A percentile compares a stretch with the other conserved stretches of the same genome.
phyloP scores from a whole-genome alignment of 2,329 filamentous ascomycete species.

The Penicillium sp. region DNA sequence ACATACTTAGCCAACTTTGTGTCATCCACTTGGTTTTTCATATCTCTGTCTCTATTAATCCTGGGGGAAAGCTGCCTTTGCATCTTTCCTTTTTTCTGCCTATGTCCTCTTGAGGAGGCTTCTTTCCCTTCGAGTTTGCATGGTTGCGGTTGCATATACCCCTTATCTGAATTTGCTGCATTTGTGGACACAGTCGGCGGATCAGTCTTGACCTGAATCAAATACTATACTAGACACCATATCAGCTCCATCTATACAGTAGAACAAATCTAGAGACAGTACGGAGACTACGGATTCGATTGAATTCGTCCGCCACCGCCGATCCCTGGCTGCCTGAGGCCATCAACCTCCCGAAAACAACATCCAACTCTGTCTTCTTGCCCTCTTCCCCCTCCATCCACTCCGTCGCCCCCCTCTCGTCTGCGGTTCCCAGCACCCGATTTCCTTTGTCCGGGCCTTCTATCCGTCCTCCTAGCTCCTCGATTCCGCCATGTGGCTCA shows the following conservation, averaged over 20 bases:
- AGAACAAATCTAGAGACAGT: neutral
- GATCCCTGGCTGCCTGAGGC: constrained; percentile 22
- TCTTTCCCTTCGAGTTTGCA: constrained; percentile 26
- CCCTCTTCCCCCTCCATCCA: constrained; percentile 24
- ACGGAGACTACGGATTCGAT: neutral
- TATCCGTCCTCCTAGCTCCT: constrained; percentile 2
- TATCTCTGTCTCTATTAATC: constrained; percentile 15
- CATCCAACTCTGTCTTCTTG: constrained; percentile 33
- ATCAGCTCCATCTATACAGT: neutral
- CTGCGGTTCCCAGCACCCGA: constrained; percentile 11
- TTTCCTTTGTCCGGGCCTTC: constrained; percentile 3
- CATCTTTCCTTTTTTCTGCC: constrained; percentile 14
- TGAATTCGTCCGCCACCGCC: constrained; percentile 12
- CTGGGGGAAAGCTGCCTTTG: constrained; percentile 18
- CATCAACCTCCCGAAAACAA: constrained; percentile 27
- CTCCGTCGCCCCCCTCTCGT: constrained; percentile 16
- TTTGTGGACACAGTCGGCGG: constrained; percentile 19
- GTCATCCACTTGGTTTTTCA: constrained; percentile 23
- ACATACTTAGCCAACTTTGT: constrained; percentile 27
- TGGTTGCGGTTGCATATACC: constrained; percentile 34
- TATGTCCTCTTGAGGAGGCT: constrained; percentile 18
- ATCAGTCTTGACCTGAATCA: neutral
- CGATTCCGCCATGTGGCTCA: constrained; percentile 71
- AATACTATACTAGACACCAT: neutral
- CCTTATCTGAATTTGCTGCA: constrained; percentile 30